Evolutionary conservation across 345 rosid genomes (phyloP), one percentile per base, ranked within the genome.

Genomic region (Erodium maritimum): DNA sequence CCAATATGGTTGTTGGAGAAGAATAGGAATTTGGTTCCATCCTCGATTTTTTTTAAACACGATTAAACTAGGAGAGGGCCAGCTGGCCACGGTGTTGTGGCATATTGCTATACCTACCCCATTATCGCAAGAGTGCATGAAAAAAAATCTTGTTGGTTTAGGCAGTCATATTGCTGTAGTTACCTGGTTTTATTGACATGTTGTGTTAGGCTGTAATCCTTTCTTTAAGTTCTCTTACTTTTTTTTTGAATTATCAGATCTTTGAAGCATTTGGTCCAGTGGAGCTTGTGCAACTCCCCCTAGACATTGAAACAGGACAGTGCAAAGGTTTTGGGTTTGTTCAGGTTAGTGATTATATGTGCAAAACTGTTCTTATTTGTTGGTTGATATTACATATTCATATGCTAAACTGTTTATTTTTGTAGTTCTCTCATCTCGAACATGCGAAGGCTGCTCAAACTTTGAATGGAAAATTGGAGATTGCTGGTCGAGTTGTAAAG

Each of bases 261-360:
- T 91, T 91, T 61, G 97, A 91, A 77, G 82, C 95, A 21, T 91
- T 85, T 80, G 97, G 97, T 64, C 85, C 86, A 1, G 88, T 91
- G 74, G 97, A 91, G 78, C 88, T 91, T 61, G 88, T 91, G 66
- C 97, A 91, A 69, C 79, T 91, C 59, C 97, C 97, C 22, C 89
- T 82, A 71, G 97, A 91, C 75, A 73, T 73, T 58, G 97, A 88
- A 71, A 85, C 91, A 20, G 90, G 96, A 50, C 97, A 85, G 65
- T 88, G 97, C 83, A 91, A 91, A 70, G 97, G 97, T 63, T 91
- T 82, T 61, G 97, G 95, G 64, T 91, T 91, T 82, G 85, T 91
- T 71, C 97, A 91, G 79, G 97, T 88, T 57, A 57, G 89, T 78
- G 23, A 48, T 56, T 17, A 42, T 24, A 17, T 52, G 13, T 56